A percentile compares a stretch with the other conserved stretches of the same genome.
phyloP scores from a whole-genome alignment of 352 stramenopile species.

The Globisporangium orthogonon region DNA sequence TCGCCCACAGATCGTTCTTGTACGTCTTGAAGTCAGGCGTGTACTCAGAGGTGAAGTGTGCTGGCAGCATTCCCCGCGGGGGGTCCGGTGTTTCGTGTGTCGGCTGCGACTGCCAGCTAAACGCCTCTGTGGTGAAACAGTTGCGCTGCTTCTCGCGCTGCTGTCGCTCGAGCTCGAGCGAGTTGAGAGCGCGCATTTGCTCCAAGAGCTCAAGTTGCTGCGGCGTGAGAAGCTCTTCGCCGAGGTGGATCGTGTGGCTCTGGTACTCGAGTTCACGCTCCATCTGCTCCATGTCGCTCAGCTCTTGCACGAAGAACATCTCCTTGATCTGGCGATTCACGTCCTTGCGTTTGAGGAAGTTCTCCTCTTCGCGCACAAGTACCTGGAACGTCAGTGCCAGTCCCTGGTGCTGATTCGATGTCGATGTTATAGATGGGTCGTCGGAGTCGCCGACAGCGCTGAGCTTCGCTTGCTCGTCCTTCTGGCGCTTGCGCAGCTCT shows the following conservation, averaged over 20 bases:
- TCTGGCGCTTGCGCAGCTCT: slow-evolving; percentile 50
- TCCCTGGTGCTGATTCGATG: slow-evolving; percentile 1
- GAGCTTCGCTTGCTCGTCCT: slow-evolving; percentile 53
- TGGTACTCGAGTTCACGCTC: slow-evolving; percentile 86
- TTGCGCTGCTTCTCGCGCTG: slow-evolving; percentile 41
- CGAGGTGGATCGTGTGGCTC: slow-evolving; percentile 63
- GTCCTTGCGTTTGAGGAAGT: slow-evolving; percentile 24
- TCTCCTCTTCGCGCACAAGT: slow-evolving; percentile 48
- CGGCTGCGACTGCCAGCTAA: slow-evolving; percentile 22
- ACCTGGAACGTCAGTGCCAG: slow-evolving; percentile 37
- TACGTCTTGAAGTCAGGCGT: slow-evolving; percentile 76
- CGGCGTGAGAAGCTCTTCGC: slow-evolving; percentile 43
- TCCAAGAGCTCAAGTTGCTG: slow-evolving; percentile 42
- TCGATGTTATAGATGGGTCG: neutral
- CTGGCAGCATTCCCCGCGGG: slow-evolving; percentile 31
- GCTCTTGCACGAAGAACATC: slow-evolving; percentile 82
- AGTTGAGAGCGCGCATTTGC: slow-evolving; percentile 38
- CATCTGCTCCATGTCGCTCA: slow-evolving; percentile 56
- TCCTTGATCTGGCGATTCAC: slow-evolving; percentile 62
- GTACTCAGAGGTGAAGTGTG: slow-evolving; percentile 26
- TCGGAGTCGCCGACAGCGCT: slow-evolving; percentile 7
- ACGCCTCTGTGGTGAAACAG: slow-evolving; percentile 27
- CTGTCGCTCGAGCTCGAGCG: slow-evolving; percentile 15
- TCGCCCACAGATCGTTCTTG: slow-evolving; percentile 84
- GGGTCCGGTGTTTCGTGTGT: slow-evolving; percentile 20